Base-by-base conservation (phyloP, 2,329 filamentous ascomycete species). In the Pestalotiopsis sp. region DNA sequence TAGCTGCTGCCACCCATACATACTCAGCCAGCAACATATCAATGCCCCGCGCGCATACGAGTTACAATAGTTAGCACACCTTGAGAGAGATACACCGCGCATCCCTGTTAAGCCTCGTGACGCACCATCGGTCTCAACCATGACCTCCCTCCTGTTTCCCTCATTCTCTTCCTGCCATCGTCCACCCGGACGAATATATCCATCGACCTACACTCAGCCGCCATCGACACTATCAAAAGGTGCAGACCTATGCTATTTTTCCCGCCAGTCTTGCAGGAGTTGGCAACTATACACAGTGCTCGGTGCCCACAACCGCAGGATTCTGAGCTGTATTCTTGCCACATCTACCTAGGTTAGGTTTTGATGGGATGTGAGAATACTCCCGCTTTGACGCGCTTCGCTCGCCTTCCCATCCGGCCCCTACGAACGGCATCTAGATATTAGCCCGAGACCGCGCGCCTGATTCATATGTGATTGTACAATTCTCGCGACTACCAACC, bases 391-490 rank as follows among this genome's bases (percentile, higher is more conserved):
- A 13, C 11, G 63, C 63, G 63, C 63, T 66, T 66, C 45, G 57
- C 63, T 66, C 57, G 20, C 63, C 57, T 45, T 5, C 36, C 31
- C 63, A 11, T 25, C 14, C 25, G 25, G n/a, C 17, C 12, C 27
- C 45, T 66, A 66, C 63, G 57, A 56, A 66, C 23, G 41, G 63
- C 63, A 56, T 12, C n/a, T 20, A 38, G 25, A 58, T 25, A 45
- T 25, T 66, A 20, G 63, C 27, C 20, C 27, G 57, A 52, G 49
- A 17, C 49, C 45, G 49, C 63, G 36, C 63, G 63, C 63, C 31
- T 66, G 25, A 66, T 66, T 39, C 49, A 66, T 13, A 57, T 58
- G 45, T 66, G 63, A 58, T 58, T 66, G 63, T 57, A 14, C 45
- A 58, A 20, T 13, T 20, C 45, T 25, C 45, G 27, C 38, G 14